Conservation (phyloP, 2,329 filamentous ascomycete genomes). For the Capronia epimyces region DNA sequence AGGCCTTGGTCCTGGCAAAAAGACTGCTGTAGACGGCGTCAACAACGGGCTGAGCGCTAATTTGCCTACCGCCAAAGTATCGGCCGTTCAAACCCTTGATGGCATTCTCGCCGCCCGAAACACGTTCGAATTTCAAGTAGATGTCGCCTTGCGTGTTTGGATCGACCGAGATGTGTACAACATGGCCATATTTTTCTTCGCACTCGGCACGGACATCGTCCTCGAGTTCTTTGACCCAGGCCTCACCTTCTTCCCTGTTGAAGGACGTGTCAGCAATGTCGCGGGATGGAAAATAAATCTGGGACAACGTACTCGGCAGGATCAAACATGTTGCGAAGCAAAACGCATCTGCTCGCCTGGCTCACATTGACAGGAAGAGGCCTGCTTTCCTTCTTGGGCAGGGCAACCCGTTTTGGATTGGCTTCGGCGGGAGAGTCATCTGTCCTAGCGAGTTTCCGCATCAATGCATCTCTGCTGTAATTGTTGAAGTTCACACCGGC, state of each 20-base stretch:
- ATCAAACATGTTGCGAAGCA: conserved; percentile 94
- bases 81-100: conserved; percentile 96
- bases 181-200: conserved; percentile 90
- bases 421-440: conserved; percentile 67
- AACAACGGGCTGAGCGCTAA: conserved; percentile 91
- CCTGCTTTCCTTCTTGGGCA: conserved; percentile 73
- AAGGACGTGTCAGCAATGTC: conserved; percentile 33
- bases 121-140: conserved; percentile 96
- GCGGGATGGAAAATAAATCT: not conserved
- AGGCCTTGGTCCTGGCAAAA: conserved; percentile 67
- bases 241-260: conserved; percentile 74
- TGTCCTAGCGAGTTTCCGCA: conserved; percentile 95
- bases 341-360: conserved; percentile 87
- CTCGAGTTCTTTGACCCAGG: conserved; percentile 89
- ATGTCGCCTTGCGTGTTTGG: conserved; percentile 92
- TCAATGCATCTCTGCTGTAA: conserved; percentile 95
- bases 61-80: conserved; percentile 88
- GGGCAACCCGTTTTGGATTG: conserved; percentile 64
- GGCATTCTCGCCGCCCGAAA: conserved; percentile 91
- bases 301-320: conserved; percentile 68
- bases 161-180: conserved; percentile 94
- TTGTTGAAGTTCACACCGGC: conserved; percentile 99
- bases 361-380: conserved; percentile 79
- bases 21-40: conserved; percentile 98
- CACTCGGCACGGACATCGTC: conserved; percentile 90